Base-by-base conservation (phyloP, 345 rosid species). In the Rhodomyrtus tomentosa region DNA sequence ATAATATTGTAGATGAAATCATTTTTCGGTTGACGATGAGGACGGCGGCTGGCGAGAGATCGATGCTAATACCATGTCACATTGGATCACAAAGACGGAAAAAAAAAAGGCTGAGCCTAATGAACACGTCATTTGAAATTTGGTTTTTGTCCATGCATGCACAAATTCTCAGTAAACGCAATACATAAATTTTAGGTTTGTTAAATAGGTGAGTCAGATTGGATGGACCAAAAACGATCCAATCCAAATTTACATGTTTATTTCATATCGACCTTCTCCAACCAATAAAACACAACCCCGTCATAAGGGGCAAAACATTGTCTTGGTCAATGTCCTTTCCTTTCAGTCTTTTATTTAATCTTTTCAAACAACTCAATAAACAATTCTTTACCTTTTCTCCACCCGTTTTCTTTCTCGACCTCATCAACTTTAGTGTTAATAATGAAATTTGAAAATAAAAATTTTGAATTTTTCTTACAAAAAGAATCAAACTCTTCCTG, bases 31-130 rank as follows among this genome's bases (percentile, higher is more conserved):
- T 0, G 0, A 14, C 3, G 16, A 27, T 4, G 29, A 14, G 0
- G 49, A 45, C 3, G 0, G 6, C 0, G 1, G 12, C 6, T 1
- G 0, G 0, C 3, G 2, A 62, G 38, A 62, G 0, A 7, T 8
- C 38, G 0, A 62, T 62, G 38, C 22, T 32, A 14, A 59, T 14
- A 27, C 6, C 2, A 0, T 27, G 27, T 27, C 27, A 59, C 73
- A 27, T 27, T 0, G 32, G 1, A 32, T 68, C 1, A 18, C 22
- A 0, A 11, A 36, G 13, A 68, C 4, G 3, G 55, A 16, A 7
- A 36, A 15, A 0, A 55, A 14, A 7, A 15, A 0, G 3, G 1
- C 10, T 16, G 5, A 16, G 2, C 76, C 13, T 29, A 9, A 29
- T 29, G 11, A 62, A 29, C 5, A 14, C 10, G 40, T 58, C 21